Conservation (phyloP, 805 yeast species). For the Kodamaea hsintzibuensis region DNA sequence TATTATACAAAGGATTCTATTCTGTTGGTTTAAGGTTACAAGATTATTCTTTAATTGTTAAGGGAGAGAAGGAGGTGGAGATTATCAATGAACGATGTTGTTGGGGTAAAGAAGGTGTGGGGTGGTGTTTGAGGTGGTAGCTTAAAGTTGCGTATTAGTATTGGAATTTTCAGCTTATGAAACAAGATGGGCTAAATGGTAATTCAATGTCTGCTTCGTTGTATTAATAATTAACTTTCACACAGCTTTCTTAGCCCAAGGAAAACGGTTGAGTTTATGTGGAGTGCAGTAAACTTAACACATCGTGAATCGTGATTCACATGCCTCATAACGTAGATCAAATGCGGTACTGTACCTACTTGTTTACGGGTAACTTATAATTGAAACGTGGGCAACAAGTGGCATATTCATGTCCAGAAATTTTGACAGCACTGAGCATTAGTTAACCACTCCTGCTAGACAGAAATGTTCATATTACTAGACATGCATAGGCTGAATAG, state of each 20-base stretch:
- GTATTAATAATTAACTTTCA: neutral
- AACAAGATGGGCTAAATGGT: too few relatives aligned
- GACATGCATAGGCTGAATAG: neutral
- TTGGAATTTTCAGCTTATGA: too few relatives aligned
- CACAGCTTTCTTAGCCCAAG: neutral
- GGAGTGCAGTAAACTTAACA: neutral
- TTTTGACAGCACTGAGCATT: neutral
- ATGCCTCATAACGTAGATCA: neutral
- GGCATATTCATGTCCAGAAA: neutral
- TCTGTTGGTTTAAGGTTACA: neutral
- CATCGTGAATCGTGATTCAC: neutral
- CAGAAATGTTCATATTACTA: neutral
- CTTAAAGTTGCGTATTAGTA: too few relatives aligned
- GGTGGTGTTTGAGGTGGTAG: too few relatives aligned
- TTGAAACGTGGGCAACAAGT: neutral
- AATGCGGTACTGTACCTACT: neutral
- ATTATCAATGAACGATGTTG: neutral
- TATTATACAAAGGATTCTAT: neutral
- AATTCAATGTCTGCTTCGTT: too few relatives aligned
- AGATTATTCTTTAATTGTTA: neutral
- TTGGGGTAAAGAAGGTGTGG: neutral
- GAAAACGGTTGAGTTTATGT: neutral
- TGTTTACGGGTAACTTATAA: neutral
- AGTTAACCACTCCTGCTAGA: neutral
- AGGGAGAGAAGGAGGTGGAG: neutral